Conservation (phyloP, 148 eudicot genomes). For the Simmondsia chinensis region DNA sequence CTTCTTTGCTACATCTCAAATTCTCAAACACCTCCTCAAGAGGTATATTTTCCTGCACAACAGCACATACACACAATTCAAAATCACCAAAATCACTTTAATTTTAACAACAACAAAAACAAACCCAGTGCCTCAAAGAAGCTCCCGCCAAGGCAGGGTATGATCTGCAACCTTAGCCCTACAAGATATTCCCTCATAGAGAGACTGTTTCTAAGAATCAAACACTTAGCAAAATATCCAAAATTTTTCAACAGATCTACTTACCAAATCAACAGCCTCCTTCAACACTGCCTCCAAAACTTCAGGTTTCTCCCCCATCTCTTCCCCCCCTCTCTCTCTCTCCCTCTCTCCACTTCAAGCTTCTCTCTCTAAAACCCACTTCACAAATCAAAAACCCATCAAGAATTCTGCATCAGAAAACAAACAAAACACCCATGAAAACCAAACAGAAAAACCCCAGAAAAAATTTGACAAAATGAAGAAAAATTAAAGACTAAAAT, state of each 20-base stretch:
- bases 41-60: slow-evolving; percentile 92
- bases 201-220: slow-evolving; percentile 9
- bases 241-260: slow-evolving; percentile 29
- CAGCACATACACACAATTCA: slow-evolving; percentile 9
- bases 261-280: slow-evolving; percentile 99
- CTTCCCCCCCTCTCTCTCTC: slow-evolving; percentile 8
- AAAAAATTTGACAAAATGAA: background rate
- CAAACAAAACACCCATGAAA: background rate
- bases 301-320: slow-evolving; percentile 80
- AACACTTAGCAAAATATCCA: background rate
- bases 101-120: slow-evolving; percentile 1
- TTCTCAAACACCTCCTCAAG: slow-evolving; percentile 96
- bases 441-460: background rate
- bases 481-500: no score
- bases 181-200: no score
- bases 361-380: slow-evolving; percentile 8
- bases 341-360: slow-evolving; percentile 4
- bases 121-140: background rate
- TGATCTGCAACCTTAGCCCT: no score
- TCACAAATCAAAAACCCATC: slow-evolving; percentile 27
- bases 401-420: slow-evolving; percentile 28
- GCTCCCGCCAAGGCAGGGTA: slow-evolving; percentile 3
- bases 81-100: slow-evolving; percentile 8
- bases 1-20: slow-evolving; percentile 88
- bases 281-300: slow-evolving; percentile 88